Evolutionary conservation across 1,284 basidiomycete species (phyloP).

Genomic region (Amylostereum areolatum): DNA sequence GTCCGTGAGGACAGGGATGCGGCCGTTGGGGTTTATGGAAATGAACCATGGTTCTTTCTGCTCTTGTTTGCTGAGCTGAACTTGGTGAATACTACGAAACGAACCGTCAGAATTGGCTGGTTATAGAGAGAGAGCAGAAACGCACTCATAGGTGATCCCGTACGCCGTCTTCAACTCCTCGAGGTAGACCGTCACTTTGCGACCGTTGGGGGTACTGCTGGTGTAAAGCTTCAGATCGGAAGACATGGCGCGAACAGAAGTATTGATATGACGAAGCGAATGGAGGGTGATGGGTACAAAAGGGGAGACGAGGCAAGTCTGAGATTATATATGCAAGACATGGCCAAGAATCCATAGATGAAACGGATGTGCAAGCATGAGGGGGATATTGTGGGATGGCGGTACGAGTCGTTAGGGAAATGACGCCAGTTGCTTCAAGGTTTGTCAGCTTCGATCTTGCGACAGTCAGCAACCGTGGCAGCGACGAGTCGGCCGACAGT

Average conservation of each 20-base stretch:
- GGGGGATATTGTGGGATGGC: too few species aligned
- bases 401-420: too few species aligned
- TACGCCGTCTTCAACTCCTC: conserved; percentile 42
- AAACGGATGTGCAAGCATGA: too few species aligned
- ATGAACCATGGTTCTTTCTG: conserved; percentile 54
- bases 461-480: too few species aligned
- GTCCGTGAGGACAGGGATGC: conserved; percentile 47
- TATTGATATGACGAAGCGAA: too few species aligned
- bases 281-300: too few species aligned
- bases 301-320: too few species aligned
- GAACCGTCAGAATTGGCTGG: conserved; percentile 4
- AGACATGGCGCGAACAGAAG: neutral
- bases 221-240: conserved; percentile 5
- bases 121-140: neutral
- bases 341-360: too few species aligned
- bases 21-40: conserved; percentile 54
- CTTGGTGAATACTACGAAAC: conserved; percentile 22
- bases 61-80: conserved; percentile 35
- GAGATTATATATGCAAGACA: too few species aligned
- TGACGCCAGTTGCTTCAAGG: too few species aligned
- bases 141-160: conserved; percentile 20
- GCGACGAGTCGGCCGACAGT: too few species aligned
- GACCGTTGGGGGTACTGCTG: conserved; percentile 10
- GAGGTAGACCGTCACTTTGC: conserved; percentile 29
- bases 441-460: too few species aligned